A percentile compares a stretch with the other conserved stretches of the same genome.
Conservation (phyloP, 352 stramenopile species). For the Plasmopara halstedii region DNA sequence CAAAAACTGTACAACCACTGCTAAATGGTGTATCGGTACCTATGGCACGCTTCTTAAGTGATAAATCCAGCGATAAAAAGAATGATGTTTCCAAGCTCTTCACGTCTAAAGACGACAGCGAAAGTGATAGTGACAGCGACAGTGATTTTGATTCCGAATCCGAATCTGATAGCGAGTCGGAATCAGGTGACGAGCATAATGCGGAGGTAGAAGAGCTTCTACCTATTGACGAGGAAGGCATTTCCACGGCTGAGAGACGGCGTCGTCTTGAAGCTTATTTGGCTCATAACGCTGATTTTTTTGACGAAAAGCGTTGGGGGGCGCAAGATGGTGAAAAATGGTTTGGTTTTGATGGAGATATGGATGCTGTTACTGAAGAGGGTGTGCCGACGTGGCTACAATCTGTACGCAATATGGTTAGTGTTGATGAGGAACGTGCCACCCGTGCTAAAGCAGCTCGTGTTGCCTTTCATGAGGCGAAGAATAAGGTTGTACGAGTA, state of each 20-base stretch:
- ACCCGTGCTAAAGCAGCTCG: constrained; percentile 60
- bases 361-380: constrained; percentile 68
- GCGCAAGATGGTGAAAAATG: constrained; percentile 61
- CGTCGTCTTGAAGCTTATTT: constrained; percentile 22
- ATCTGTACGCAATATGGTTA: constrained; percentile 65
- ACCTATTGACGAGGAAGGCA: constrained; percentile 30
- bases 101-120: constrained; percentile 11
- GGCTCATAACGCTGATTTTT: constrained; percentile 48
- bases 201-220: constrained; percentile 17
- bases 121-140: constrained; percentile 5
- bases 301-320: constrained; percentile 64
- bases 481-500: constrained; percentile 65
- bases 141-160: constrained; percentile 14
- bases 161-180: constrained; percentile 21
- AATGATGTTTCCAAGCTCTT: constrained; percentile 26
- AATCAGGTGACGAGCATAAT: constrained; percentile 13
- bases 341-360: constrained; percentile 73
- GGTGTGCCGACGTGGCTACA: constrained; percentile 77
- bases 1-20: constrained; percentile 3
- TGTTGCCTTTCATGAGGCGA: constrained; percentile 56
- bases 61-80: constrained; percentile 9
- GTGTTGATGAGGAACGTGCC: constrained; percentile 54
- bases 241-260: constrained; percentile 17
- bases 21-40: constrained; percentile 4
- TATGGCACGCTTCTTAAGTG: constrained; percentile 17